phyloP scores from a whole-genome alignment of 1,284 basidiomycete species.

The Phellinidium pouzarii region DNA sequence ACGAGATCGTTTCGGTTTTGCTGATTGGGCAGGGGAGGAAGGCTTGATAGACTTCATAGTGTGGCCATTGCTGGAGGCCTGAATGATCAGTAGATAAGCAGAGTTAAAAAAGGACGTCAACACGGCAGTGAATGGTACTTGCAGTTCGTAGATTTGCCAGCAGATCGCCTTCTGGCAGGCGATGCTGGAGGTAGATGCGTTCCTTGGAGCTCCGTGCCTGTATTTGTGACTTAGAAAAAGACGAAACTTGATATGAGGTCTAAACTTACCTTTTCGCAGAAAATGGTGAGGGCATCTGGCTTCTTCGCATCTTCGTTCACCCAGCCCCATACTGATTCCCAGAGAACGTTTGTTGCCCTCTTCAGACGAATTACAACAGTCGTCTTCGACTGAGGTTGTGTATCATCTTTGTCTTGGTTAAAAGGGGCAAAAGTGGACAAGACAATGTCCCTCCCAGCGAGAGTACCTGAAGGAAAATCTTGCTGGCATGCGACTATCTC shows the following conservation, averaged over 20 bases:
- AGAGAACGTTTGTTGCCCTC: conserved; percentile 3
- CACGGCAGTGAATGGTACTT: conserved; percentile 19
- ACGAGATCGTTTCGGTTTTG: conserved; percentile 24
- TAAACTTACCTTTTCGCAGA: conserved; percentile 12
- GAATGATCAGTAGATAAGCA: background rate
- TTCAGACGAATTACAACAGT: conserved; percentile 5
- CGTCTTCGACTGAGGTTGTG: background rate
- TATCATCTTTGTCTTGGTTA: background rate
- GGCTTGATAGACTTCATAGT: conserved; percentile 47
- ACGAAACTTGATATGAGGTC: background rate
- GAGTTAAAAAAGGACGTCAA: background rate
- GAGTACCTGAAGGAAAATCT: background rate
- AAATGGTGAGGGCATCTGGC: conserved; percentile 4
- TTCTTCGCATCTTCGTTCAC: conserved; percentile 14
- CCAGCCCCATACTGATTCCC: conserved; percentile 10
- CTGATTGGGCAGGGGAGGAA: conserved; percentile 25
- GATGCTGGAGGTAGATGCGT: conserved; percentile 50
- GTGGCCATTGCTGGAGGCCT: conserved; percentile 44
- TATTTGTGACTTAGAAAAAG: background rate
- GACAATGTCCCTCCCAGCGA: conserved; percentile 10
- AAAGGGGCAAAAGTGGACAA: conserved; percentile 15
- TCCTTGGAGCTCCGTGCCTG: conserved; percentile 32
- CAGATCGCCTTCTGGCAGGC: conserved; percentile 46
- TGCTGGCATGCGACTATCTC: conserved; percentile 43
- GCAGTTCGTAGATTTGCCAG: conserved; percentile 54